Evolutionary conservation across 805 yeast genomes (phyloP), one percentile per base, ranked within the genome.

Genomic region (Vanderwaltozyma tropicalis): DNA sequence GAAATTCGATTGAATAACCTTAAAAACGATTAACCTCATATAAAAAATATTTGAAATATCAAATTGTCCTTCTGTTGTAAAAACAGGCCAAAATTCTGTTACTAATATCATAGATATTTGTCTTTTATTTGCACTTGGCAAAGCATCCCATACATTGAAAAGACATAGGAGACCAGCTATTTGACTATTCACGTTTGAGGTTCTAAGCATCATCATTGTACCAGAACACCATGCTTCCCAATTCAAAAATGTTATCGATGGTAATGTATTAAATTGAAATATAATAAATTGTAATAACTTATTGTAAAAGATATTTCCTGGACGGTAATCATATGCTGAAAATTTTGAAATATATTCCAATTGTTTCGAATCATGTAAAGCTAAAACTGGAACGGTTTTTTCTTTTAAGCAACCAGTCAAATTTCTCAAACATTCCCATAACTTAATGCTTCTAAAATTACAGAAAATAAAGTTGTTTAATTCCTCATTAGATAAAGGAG

Each of bases 161-260:
- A 57, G 35, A 18, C 49, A 46, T 3, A 50, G 20, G 2, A 56
- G 31, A 7, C 53, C 50, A 19, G 44, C 45, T 3, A 40, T 40
- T 41, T 57, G 62, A 22, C 49, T 44, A 28, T 54, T 50, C 19
- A 38, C 42, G 34, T 48, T 47, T 15, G 46, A 38, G 1, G 62
- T 57, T 32, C 40, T 49, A 13, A 57, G 24, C 48, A 55, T 46
- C 32, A 45, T 47, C 11, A 48, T 28, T 2, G 50, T 38, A 3
- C 61, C 61, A 2, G 32, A 24, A 9, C 39, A 32, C 62, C 62
- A 59, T 11, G 17, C 20, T 10, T 43, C 34, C 63, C 62, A 59
- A 18, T 49, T 35, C 11, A 57, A 28, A 26, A 47, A 46, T 7
- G 32, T 24, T 5, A 31, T 24, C n/a, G 37, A 27, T 1, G 43